Base-by-base conservation (phyloP, 2,329 filamentous ascomycete genomes). In the Tympanopsis confertula region DNA sequence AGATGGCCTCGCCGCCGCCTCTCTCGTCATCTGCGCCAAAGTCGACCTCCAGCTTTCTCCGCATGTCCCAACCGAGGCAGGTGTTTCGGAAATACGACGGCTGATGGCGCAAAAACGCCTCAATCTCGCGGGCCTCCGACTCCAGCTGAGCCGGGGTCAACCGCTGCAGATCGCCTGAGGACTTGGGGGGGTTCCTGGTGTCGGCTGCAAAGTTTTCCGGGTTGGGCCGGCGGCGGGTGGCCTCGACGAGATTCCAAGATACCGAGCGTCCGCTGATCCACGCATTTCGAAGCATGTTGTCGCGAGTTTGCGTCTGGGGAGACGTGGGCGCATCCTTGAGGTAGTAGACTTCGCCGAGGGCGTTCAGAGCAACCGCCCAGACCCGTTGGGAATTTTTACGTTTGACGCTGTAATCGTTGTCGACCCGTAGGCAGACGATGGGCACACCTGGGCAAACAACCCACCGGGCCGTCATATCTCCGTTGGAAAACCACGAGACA, bases 31-130 rank as follows among this genome's bases (percentile, higher is more conserved):
- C 85, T 14, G 75, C 78, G 29, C 82, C 82, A 58, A 95, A 96
- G 52, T 98, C 91, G 2, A 94, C 85, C 49, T 91, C 82, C 3
- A 96, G 64, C 44, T 66, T 78, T 42, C 87, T 75, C 38, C 78
- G 78, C 88, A 96, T 96, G 50, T 96, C 85, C 89, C 91, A 96
- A 2, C 83, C 82, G 41, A 82, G 64, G 50, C 84, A 96, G 1
- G 76, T 66, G 48, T 78, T 80, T 17, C 80, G 76, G 54, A 94
- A 94, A 47, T 93, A 75, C 29, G 75, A 72, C 3, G 89, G 88
- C 46, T 74, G 79, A 47, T 82, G 77, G 0, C 64, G 65, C 14
- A 93, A 56, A 46, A 83, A 93, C 30, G 69, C 73, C 47, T 93
- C 83, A 38, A 94, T 86, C 55, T 91, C 86, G 36, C 71, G 71